Evolutionary conservation across 2,329 filamentous ascomycete species (phyloP), one percentile per base, ranked within the genome.

Genomic region (Penicillium sp.): DNA sequence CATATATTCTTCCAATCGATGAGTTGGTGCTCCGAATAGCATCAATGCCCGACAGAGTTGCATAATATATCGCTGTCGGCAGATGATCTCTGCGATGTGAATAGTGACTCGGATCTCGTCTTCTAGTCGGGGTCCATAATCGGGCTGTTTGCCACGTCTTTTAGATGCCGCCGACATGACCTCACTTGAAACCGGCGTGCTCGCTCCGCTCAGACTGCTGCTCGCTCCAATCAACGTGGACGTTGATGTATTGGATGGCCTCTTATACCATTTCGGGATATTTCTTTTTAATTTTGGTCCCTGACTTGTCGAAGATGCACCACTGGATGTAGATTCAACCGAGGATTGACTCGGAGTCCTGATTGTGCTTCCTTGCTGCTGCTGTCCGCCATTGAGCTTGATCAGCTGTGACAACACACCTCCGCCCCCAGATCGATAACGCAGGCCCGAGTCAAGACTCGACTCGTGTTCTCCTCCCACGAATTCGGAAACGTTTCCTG

Each of bases 21-120:
- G 93, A 0, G 92, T 96, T 1, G 93, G 93, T 0, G 93, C 93
- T n/a, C 93, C 93, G 62, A 90, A 96, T 68, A 86, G 81, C 91
- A 97, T 96, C 56, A 96, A 77, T 1, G 90, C 90, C 47, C 86
- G 85, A 70, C 92, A 96, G 37, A 97, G 83, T 74, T 90, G 92
- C 58, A 93, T 82, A 16, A 97, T 83, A 71, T 96, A 96, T 49
- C 86, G 85, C 65, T 96, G 91, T 4, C 92, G 85, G 54, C 87
- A 86, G 26, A 96, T 82, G 16, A 89, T 93, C 57, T 85, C 83
- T 19, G 83, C 83, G 59, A 87, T 82, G 67, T 87, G 84, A 4
- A 84, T 78, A 5, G 82, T 85, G 57, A 87, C 84, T 57, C 79
- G 77, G 57, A 83, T 81, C 59, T 85, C 79, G 29, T 84, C 78